Base-by-base conservation (phyloP, 495 filamentous ascomycete genomes). In the Xylaria flabelliformis region DNA sequence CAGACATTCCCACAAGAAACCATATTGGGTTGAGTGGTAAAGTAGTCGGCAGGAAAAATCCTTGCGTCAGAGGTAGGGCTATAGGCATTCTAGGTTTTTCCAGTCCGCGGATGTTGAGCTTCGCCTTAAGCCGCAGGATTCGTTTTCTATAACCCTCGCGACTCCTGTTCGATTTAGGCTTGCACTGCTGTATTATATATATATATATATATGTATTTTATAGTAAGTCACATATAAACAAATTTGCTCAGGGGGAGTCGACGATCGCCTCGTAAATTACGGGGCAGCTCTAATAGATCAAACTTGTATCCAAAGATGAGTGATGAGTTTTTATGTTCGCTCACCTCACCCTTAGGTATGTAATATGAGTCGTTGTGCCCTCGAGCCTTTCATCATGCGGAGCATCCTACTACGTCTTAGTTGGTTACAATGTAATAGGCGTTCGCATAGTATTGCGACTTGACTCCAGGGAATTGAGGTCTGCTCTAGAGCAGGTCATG, bases 51-150 rank as follows among this genome's bases (percentile, higher is more conserved):
- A 53, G 50, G 50, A 53, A 21, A 53, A 53, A 13, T 21, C 26
- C 50, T 26, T 13, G 50, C 12, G 50, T 53, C 10, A 53, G 21
- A 53, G 50, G 9, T 9, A 26, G 50, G 21, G 50, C 21, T 9
- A 24, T 51, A 51, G 50, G n/a, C 50, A 53, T 53, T 26, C 50
- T 26, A 24, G 21, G 50, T 21, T 26, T 26, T 53, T 53, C 50
- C 50, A 21, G 50, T 53, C 10, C 21, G 8, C 50, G 21, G 50
- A 53, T 53, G 50, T 53, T 26, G 39, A 42, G 50, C 50, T 7
- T 51, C 50, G 48, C 48, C n/a, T 51, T 24, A 51, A 51, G 50
- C 50, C 9, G n/a, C 50, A 51, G 50, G 50, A 24, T 51, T 51
- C n/a, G 12, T 51, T 51, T 24, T 51, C 24, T 50, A 24, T 51